Percentiles rank a stretch among this genome's conserved stretches.
phyloP scores from a whole-genome alignment of 1,139 yeast species.

The Lipomyces yarrowii region DNA sequence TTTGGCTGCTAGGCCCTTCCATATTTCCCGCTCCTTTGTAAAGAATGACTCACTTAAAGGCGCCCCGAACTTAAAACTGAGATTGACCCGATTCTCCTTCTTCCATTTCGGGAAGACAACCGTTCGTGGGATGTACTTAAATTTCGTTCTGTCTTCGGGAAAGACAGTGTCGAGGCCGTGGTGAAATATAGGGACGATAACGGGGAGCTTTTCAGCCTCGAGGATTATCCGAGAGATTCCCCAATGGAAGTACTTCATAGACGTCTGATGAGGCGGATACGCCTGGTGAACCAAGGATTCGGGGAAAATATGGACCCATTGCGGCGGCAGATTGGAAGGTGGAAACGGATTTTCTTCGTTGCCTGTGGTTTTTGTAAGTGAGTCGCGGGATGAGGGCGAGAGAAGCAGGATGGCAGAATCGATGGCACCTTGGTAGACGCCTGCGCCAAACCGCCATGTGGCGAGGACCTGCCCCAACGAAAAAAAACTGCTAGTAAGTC shows the following conservation, averaged over 20 bases:
- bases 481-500: slow-evolving; percentile 53
- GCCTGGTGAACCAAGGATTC: slow-evolving; percentile 92
- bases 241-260: slow-evolving; percentile 96
- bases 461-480: slow-evolving; percentile 85
- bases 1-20: slow-evolving; percentile 47
- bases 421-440: slow-evolving; percentile 87
- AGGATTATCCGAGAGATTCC: slow-evolving; percentile 82
- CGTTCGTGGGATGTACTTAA: slow-evolving; percentile 45
- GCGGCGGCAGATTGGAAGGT: slow-evolving; percentile 47
- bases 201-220: slow-evolving; percentile 82
- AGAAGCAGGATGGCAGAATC: slow-evolving; percentile 89
- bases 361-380: slow-evolving; percentile 9
- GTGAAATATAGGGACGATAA: slow-evolving; percentile 85
- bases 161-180: slow-evolving; percentile 86
- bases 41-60: slow-evolving; percentile 66
- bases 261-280: slow-evolving; percentile 72
- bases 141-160: slow-evolving; percentile 57
- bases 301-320: slow-evolving; percentile 95
- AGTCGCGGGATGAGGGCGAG: slow-evolving; percentile 43
- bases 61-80: slow-evolving; percentile 72
- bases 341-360: slow-evolving; percentile 9
- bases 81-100: slow-evolving; percentile 53
- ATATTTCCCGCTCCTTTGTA: slow-evolving; percentile 20
- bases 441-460: slow-evolving; percentile 84
- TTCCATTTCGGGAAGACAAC: slow-evolving; percentile 21